phyloP scores from a whole-genome alignment of 23 red algal species.

The Cyanidiococcus yangmingshanensis region DNA sequence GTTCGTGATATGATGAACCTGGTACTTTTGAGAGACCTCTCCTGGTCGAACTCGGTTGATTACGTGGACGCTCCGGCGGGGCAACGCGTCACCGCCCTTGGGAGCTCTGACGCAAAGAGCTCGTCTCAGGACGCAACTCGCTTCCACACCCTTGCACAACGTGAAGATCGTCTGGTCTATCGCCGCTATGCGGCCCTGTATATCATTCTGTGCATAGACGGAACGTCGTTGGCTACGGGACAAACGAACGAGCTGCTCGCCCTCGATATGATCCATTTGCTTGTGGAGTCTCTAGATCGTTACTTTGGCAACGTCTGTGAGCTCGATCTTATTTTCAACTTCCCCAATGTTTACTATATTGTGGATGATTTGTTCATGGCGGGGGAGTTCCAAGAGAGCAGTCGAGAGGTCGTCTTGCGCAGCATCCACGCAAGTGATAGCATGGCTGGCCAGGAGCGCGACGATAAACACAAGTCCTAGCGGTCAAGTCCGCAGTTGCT shows the following conservation, averaged over 20 bases:
- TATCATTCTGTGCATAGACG: slow-evolving; percentile 55
- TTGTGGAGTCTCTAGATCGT: slow-evolving; percentile 81
- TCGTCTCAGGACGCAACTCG: background rate
- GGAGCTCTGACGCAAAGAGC: background rate
- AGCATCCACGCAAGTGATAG: slow-evolving; percentile 16
- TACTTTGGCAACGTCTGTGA: slow-evolving; percentile 99
- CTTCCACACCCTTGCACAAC: background rate
- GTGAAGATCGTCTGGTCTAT: background rate
- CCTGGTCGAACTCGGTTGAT: slow-evolving; percentile 89
- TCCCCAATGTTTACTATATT: slow-evolving; percentile 66
- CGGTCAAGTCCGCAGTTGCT: too few species aligned
- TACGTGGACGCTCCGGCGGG: background rate
- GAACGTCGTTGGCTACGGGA: background rate
- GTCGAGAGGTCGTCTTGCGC: slow-evolving; percentile 39
- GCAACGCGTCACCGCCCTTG: background rate
- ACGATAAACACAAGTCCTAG: slow-evolving; percentile 6
- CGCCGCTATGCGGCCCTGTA: slow-evolving; percentile 64
- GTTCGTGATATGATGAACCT: slow-evolving; percentile 51
- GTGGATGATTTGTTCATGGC: slow-evolving; percentile 81
- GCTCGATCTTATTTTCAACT: slow-evolving; percentile 98
- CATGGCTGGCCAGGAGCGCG: slow-evolving; percentile 29
- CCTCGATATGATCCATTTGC: slow-evolving; percentile 77
- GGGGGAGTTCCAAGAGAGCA: slow-evolving; percentile 76
- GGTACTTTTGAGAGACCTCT: slow-evolving; percentile 49
- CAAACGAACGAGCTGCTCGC: slow-evolving; percentile 76